Conservation (phyloP, 345 rosid genomes). For the Salix dunnii region DNA sequence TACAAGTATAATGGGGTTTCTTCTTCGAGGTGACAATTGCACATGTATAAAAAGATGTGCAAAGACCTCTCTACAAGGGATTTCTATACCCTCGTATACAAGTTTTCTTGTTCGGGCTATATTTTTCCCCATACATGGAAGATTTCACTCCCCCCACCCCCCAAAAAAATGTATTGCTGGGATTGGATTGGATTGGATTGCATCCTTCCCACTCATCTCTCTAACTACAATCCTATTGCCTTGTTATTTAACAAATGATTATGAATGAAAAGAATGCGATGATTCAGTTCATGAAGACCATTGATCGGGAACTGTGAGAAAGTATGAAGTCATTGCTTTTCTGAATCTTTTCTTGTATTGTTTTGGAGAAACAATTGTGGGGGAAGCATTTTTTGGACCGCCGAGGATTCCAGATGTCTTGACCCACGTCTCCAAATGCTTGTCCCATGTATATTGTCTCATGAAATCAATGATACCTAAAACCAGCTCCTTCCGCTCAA, state of each 20-base stretch:
- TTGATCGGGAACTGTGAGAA: conserved; percentile 86
- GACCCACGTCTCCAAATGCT: conserved; percentile 97
- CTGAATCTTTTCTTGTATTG: conserved; percentile 94
- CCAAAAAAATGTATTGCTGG: background rate
- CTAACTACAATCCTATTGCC: conserved; percentile 15
- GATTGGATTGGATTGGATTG: conserved; percentile 11
- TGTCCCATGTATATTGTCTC: conserved; percentile 99
- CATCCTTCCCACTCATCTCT: conserved; percentile 15
- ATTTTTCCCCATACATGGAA: conserved; percentile 13
- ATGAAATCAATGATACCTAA: conserved; percentile 94
- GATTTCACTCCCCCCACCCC: too few relatives aligned
- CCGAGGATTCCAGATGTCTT: conserved; percentile 90
- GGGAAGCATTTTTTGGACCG: conserved; percentile 72
- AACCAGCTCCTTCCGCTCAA: conserved; percentile 80
- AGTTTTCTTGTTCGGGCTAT: conserved; percentile 11
- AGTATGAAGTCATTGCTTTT: conserved; percentile 92
- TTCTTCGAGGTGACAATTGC: conserved; percentile 16
- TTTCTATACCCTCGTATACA: conserved; percentile 20
- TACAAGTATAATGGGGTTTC: background rate
- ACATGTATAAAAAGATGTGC: conserved; percentile 26
- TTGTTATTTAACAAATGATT: conserved; percentile 45
- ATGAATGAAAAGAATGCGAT: conserved; percentile 22
- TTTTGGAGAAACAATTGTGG: conserved; percentile 82
- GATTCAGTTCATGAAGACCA: conserved; percentile 60
- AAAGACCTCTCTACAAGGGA: conserved; percentile 19